phyloP scores from a whole-genome alignment of 495 filamentous ascomycete species.

The Usnea hakonensis region DNA sequence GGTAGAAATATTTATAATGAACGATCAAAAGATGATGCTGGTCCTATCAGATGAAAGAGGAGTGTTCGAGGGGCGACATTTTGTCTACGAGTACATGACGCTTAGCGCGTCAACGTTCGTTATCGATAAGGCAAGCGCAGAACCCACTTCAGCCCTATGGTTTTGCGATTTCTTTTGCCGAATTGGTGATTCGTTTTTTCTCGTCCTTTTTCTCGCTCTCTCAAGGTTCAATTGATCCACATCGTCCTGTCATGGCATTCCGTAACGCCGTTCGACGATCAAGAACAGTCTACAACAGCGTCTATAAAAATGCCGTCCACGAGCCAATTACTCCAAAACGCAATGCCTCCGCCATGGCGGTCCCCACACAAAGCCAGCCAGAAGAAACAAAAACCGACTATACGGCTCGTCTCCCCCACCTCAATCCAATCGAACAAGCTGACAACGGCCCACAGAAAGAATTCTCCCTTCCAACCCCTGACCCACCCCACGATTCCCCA shows the following conservation, averaged over 20 bases:
- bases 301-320: background rate
- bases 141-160: background rate
- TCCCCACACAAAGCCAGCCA: constrained; percentile 21
- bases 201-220: background rate
- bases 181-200: background rate
- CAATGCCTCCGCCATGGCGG: constrained; percentile 25
- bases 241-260: constrained; percentile 2
- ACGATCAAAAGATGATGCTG: background rate
- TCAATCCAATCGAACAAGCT: background rate
- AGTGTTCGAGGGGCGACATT: background rate
- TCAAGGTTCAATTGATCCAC: background rate
- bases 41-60: too few relatives aligned
- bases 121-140: background rate
- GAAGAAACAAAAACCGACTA: constrained; percentile 15
- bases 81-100: background rate
- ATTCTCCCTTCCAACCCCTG: constrained; percentile 59
- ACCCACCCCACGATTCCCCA: constrained; percentile 69
- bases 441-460: constrained; percentile 46
- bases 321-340: background rate
- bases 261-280: constrained; percentile 1
- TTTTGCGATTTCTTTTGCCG: background rate
- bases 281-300: background rate
- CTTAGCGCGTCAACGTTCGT: background rate
- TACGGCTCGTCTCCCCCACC: background rate
- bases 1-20: background rate